A percentile compares a stretch with the other conserved stretches of the same genome.
phyloP scores from a whole-genome alignment of 2,329 filamentous ascomycete genomes.

The Fusarium sp. region DNA sequence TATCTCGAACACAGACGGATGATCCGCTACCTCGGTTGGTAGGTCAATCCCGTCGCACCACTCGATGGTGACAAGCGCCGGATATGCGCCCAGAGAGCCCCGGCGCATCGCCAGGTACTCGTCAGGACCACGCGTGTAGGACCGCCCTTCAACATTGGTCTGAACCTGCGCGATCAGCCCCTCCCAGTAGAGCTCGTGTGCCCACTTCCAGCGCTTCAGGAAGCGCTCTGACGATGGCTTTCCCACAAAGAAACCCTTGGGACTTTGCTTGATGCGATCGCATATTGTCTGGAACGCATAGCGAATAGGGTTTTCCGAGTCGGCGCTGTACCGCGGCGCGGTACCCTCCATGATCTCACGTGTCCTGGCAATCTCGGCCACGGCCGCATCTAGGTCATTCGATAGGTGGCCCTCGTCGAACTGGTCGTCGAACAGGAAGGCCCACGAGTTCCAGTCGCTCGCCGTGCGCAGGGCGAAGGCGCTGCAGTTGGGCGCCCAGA shows the following conservation, averaged over 20 bases:
- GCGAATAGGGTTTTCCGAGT: conserved; percentile 3
- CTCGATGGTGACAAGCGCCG: not conserved
- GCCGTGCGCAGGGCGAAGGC: not conserved
- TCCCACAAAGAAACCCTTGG: not conserved
- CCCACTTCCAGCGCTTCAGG: not conserved
- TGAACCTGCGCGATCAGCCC: not conserved
- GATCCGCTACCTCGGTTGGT: not conserved
- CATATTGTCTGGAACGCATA: not conserved
- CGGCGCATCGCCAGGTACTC: not conserved
- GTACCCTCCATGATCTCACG: not conserved
- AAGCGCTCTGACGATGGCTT: not conserved
- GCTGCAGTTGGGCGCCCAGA: not conserved
- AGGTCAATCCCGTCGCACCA: not conserved
- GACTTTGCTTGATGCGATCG: not conserved
- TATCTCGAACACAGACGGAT: not conserved
- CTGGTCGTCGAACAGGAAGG: not conserved
- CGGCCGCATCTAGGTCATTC: not conserved
- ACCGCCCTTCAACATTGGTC: not conserved
- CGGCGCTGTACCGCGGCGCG: not conserved
- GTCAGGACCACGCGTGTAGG: not conserved
- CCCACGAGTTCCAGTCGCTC: conserved; percentile 2
- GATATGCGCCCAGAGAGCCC: not conserved
- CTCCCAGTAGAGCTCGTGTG: not conserved
- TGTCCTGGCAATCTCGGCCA: not conserved
- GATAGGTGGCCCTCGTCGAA: not conserved